Evolutionary conservation across 352 stramenopile genomes (phyloP), one percentile per base, ranked within the genome.

Genomic region (Plasmopara muralis): DNA sequence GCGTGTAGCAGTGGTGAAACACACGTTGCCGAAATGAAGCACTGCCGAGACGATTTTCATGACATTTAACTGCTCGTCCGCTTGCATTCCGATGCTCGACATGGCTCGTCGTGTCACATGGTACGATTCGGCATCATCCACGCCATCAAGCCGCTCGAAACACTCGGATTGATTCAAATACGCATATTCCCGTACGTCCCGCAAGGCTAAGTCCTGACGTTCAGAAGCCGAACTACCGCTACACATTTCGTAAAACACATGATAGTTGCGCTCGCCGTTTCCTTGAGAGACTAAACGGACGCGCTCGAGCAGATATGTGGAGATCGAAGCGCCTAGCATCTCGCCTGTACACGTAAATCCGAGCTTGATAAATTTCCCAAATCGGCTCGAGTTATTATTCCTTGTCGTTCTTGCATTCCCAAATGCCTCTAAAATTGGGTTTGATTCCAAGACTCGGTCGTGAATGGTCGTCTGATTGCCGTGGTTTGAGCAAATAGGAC

Each of bases 211-310:
- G 43, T 71, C 55, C 15, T 76, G 44, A 9, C 77, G 76, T 29
- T 93, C 77, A 12, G 66, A 56, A 14, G 47, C 64, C 2, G 70
- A 87, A 2, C 78, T 82, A 12, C 92, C 92, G n/a, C 70, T 64
- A 58, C 84, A 76, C 54, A 98, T 74, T 65, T 99, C 93, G 62
- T 99, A 99, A 55, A 99, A 99, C 51, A 98, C 95, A 61, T 99
- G 96, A 67, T 98, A 99, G 52, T 97, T 98, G 29, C 96, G 87
- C 60, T 99, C 96, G 6, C 88, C 89, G n/a, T 93, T 82, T 35
- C 77, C 79, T 40, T 97, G 93, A 2, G 80, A 89, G 25, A 98
- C 87, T 4, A 99, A 68, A 13, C 95, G 81, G 9, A 97, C 91
- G 48, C 97, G 97, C 64, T 99, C 96, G 5, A 99, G 64, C 18